Evolutionary conservation across 192 early-diverging fungal genomes (phyloP).

Genomic region (Coemansia umbellata): DNA sequence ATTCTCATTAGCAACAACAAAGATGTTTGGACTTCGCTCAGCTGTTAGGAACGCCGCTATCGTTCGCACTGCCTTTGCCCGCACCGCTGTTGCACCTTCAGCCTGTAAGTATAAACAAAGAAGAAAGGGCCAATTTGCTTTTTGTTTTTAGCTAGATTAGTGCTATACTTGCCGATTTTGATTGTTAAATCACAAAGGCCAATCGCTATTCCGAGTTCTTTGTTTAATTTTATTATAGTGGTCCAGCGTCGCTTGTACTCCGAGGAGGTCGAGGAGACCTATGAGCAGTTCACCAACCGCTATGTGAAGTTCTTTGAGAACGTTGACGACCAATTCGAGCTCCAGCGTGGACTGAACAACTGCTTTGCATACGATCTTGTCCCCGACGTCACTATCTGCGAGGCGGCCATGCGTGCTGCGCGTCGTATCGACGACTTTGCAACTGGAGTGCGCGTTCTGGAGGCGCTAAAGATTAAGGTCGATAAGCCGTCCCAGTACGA

Average conservation of each 20-base stretch:
- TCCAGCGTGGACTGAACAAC: constrained; percentile 97
- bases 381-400: constrained; percentile 83
- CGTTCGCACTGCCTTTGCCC: constrained; percentile 18
- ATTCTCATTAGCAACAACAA: too few species aligned
- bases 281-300: constrained; percentile 73
- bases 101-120: constrained; percentile 32
- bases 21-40: constrained; percentile 50
- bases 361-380: constrained; percentile 95
- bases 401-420: constrained; percentile 84
- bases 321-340: constrained; percentile 93
- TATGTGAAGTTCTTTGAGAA: constrained; percentile 80
- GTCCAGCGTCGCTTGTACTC: constrained; percentile 63
- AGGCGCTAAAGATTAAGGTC: constrained; percentile 89
- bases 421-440: constrained; percentile 93
- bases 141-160: too few species aligned
- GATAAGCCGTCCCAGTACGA: constrained; percentile 82
- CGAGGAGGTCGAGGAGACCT: constrained; percentile 68
- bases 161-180: too few species aligned
- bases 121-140: too few species aligned
- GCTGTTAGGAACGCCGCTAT: constrained; percentile 35
- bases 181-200: not conserved
- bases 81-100: constrained; percentile 10
- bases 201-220: constrained; percentile 4
- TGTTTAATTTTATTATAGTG: constrained; percentile 13
- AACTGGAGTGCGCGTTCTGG: constrained; percentile 90